Percentiles rank a stretch among this genome's conserved stretches.
These are phyloP conservation scores for Kluyveromyces lactis DNA, from an alignment of 805 yeast genomes.

Conservation along the genomic window DNA sequence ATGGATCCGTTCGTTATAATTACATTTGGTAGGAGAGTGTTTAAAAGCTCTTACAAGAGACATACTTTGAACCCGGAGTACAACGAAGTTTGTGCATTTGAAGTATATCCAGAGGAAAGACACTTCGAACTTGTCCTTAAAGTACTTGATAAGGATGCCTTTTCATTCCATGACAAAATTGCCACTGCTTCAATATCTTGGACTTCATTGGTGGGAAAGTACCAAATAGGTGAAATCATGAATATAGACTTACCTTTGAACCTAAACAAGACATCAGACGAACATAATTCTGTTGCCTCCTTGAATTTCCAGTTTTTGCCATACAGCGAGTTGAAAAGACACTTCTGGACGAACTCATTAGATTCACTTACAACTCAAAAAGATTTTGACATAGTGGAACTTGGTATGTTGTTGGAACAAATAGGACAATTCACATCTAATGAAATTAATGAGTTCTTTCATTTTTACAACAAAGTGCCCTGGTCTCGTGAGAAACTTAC, in stretches of 20 bases:
- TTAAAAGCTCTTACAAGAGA: slow-evolving; percentile 73
- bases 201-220: slow-evolving; percentile 32
- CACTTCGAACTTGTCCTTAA: slow-evolving; percentile 60
- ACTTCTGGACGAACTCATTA: slow-evolving; percentile 53
- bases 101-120: slow-evolving; percentile 57
- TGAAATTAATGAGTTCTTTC: slow-evolving; percentile 47
- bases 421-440: slow-evolving; percentile 41
- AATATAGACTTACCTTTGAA: slow-evolving; percentile 28
- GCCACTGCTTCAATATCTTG: slow-evolving; percentile 58
- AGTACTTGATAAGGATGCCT: slow-evolving; percentile 75
- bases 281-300: slow-evolving; percentile 34
- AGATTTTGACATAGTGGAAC: slow-evolving; percentile 40
- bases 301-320: slow-evolving; percentile 60
- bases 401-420: slow-evolving; percentile 51
- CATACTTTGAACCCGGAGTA: slow-evolving; percentile 79
- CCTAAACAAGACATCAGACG: slow-evolving; percentile 10
- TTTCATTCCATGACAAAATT: slow-evolving; percentile 77
- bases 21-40: slow-evolving; percentile 82
- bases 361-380: slow-evolving; percentile 25
- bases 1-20: slow-evolving; percentile 96
- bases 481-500: slow-evolving; percentile 50
- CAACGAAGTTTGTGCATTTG: slow-evolving; percentile 74
- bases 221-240: slow-evolving; percentile 25
- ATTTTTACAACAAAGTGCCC: slow-evolving; percentile 34
- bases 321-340: slow-evolving; percentile 52